Evolutionary conservation across 1,284 basidiomycete species (phyloP), one percentile per base, ranked within the genome.

Genomic region (Cutaneotrichosporon mucoides): DNA sequence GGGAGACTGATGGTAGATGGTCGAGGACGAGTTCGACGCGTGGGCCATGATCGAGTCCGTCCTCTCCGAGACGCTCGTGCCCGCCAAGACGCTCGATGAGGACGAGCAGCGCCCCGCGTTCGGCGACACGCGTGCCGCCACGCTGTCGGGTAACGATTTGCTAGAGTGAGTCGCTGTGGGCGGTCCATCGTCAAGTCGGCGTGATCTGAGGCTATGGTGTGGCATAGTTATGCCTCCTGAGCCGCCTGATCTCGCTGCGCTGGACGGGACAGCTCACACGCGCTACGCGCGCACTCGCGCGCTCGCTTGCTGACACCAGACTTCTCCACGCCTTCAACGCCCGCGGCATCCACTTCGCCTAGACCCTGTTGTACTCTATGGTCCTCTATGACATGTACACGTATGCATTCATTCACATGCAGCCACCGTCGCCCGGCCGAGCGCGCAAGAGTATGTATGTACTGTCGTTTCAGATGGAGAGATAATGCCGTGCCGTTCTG

Each of bases 111-210:
- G 60, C 10, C 58, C 60, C 10, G 86, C 83, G 1, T 85, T 84
- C 66, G 82, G 83, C 6, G 88, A 92, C 64, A 83, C 80, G 60
- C 82, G 90, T 56, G 88, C 89, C 6, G 84, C 88, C 8, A 89
- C 90, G 76, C 90, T 93, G 87, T 86, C 88, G 63, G 84, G 92
- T 9, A 87, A 91, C 68, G 89, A 91, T 72, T 78, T 93, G 46
- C 79, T 92, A n/a, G 86, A 86, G 87, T 88, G 66, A 62, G 84
- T 73, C 24, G 24, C 24, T 24, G 24, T 24, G 24, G 24, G 24
- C 24, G 24, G 24, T 24, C 24, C 24, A 24, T 24, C 24, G 24
- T 24, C 24, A 24, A 24, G 24, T 24, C 24, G 24, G 24, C 24
- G 24, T 24, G 24, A 24, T 24, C 24, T 24, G 24, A 24, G 24